Evolutionary conservation across 371 early-diverging fungal species (phyloP), one percentile per base, ranked within the genome.

Genomic region (Parasitella parasitica): DNA sequence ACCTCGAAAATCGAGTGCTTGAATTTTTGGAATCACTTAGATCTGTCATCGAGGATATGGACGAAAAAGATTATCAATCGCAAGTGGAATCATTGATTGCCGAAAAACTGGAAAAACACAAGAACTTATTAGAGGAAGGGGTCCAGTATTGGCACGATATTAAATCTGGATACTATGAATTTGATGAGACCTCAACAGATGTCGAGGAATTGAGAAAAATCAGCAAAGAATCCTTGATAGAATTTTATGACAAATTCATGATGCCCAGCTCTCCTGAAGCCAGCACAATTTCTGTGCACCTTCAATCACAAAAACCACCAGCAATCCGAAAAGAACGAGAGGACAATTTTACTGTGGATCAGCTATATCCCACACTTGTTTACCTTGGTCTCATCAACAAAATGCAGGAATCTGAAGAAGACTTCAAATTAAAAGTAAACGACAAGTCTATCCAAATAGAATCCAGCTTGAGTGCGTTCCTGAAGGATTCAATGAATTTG

Each of bases 121-220:
- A 95, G 70, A 92, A 92, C 57, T 61, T 96, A 70, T 71, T 67
- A n/a, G 86, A 92, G 58, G 95, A 95, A 72, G 84, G 90, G 6
- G 58, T 70, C 41, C 81, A 88, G 22, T 85, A 89, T 60, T 95
- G 95, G 95, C 63, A 64, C 0, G 88, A 91, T 64, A 89, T 97
- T 41, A 66, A 72, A 24, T 84, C 83, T 8, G 87, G 87, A 1
- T 91, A 89, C 73, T 95, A 93, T 69, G 93, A 94, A 61, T 96
- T 95, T 77, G 89, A 94, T 32, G 84, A 83, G 57, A 72, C 63
- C 30, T 61, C 70, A 16, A 80, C 74, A 26, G 89, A 89, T 16
- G 86, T 86, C 2, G 65, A 57, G 8, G 81, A 86, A 66, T 73
- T 93, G 51, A 70, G 70, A 16, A 67, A 38, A 3, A 71, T 88